Percentiles rank a stretch among this genome's conserved stretches.
These are phyloP conservation scores for Clavispora asparagi DNA, from an alignment of 805 yeast species.

Conservation along the genomic window DNA sequence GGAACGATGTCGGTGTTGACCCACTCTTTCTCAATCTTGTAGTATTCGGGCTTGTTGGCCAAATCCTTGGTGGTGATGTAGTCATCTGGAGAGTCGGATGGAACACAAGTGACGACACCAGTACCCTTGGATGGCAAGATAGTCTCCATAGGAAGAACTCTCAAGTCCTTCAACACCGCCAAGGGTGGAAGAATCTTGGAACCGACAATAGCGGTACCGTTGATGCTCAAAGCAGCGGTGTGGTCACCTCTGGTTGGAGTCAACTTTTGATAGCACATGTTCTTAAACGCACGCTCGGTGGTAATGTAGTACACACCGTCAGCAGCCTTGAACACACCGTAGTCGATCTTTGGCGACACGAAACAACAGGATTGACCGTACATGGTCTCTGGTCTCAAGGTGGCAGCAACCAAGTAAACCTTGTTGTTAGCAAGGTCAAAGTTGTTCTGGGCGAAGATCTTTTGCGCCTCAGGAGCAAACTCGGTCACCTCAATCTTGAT, in stretches of 20 bases:
- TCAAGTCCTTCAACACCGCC: slow-evolving; percentile 60
- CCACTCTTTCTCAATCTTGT: slow-evolving; percentile 83
- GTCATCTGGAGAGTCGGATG: slow-evolving; percentile 99
- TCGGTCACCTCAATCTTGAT: slow-evolving; percentile 75
- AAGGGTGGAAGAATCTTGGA: slow-evolving; percentile 83
- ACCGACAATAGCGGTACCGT: slow-evolving; percentile 77
- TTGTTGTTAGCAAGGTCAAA: slow-evolving; percentile 52
- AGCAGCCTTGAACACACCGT: slow-evolving; percentile 88
- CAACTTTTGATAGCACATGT: slow-evolving; percentile 92
- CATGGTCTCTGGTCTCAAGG: slow-evolving; percentile 98
- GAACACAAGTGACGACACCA: slow-evolving; percentile 98
- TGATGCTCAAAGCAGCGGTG: slow-evolving; percentile 51
- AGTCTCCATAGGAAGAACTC: slow-evolving; percentile 96
- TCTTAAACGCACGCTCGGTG: slow-evolving; percentile 93
- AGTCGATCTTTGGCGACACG: slow-evolving; percentile 89
- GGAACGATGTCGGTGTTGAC: slow-evolving; percentile 68
- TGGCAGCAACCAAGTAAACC: slow-evolving; percentile 86
- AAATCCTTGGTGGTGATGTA: slow-evolving; percentile 81
- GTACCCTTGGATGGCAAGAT: slow-evolving; percentile 94
- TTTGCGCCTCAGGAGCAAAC: slow-evolving; percentile 52
- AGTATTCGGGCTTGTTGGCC: slow-evolving; percentile 84
- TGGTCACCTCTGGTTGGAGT: slow-evolving; percentile 85
- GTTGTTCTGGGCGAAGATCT: slow-evolving; percentile 45
- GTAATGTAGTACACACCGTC: slow-evolving; percentile 69
- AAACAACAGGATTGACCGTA: slow-evolving; percentile 98